Conservation (phyloP, 2,329 filamentous ascomycete genomes). For the Coleophoma crateriformis region DNA sequence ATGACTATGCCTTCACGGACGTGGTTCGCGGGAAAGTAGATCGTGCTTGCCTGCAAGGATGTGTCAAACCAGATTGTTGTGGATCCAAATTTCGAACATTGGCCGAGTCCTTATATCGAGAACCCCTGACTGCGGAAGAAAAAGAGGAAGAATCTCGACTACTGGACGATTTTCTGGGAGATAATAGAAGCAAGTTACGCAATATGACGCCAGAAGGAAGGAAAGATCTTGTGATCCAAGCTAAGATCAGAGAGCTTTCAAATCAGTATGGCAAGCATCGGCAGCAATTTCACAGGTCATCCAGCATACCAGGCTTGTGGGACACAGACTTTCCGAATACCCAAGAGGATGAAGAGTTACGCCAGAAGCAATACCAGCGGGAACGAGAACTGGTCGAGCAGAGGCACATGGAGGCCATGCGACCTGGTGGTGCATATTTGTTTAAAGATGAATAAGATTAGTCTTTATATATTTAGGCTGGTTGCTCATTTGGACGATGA, state of each 20-base stretch:
- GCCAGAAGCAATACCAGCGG: slow-evolving; percentile 55
- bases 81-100: slow-evolving; percentile 30
- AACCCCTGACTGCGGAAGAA: slow-evolving; percentile 16
- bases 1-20: slow-evolving; percentile 54
- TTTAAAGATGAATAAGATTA: slow-evolving; percentile 66
- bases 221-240: slow-evolving; percentile 65
- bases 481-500: too few species aligned
- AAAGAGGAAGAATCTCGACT: slow-evolving; percentile 39
- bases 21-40: slow-evolving; percentile 53
- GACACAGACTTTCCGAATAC: slow-evolving; percentile 82
- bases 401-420: slow-evolving; percentile 77
- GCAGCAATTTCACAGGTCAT: slow-evolving; percentile 63
- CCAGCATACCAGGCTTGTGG: slow-evolving; percentile 86
- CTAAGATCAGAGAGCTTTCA: slow-evolving; percentile 67
- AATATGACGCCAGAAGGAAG: slow-evolving; percentile 55
- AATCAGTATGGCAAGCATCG: slow-evolving; percentile 74
- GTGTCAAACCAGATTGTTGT: slow-evolving; percentile 51
- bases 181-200: slow-evolving; percentile 50
- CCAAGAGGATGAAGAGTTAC: slow-evolving; percentile 68
- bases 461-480: too few species aligned
- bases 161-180: slow-evolving; percentile 50
- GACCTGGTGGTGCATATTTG: slow-evolving; percentile 67
- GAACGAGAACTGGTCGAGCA: slow-evolving; percentile 63
- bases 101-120: slow-evolving; percentile 14
- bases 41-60: slow-evolving; percentile 55